Base-by-base conservation (phyloP, 768 basidiomycete genomes). In the Boletus huronensis region DNA sequence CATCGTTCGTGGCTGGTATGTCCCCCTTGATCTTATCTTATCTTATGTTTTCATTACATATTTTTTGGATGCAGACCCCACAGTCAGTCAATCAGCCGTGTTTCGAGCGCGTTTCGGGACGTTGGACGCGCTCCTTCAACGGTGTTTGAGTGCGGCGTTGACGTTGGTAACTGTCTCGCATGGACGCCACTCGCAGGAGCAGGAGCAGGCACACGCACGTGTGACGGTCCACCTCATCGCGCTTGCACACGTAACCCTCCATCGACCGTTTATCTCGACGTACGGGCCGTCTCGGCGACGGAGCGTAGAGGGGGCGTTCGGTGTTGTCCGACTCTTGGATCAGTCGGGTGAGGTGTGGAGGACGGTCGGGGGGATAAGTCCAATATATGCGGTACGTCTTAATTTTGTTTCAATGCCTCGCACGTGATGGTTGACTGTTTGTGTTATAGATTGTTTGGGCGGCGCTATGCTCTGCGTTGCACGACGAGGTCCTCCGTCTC, bases 101-200 rank as follows among this genome's bases (percentile, higher is more conserved):
- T 80, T 80, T 51, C 70, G 70, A 25, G 64, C 70, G 14, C 74
- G 76, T 7, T 81, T 82, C 21, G 71, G 70, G 39, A 75, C 74
- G 3, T 65, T 82, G 51, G 77, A 80, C 55, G 63, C 69, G 31
- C 71, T 82, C 43, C 77, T 82, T 35, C 76, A 77, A 5, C 62
- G 63, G 2, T 65, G 54, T 38, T 46, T 56, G 25, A 50, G 16
- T 41, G 54, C 50, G 36, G 64, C 53, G 32, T 49, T 66, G 34
- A 23, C 46, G 6, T 19, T 52, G 25, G 31, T 50, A 6, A 55
- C 40, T 9, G 16, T 10, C 16, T n/a, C 19, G 11, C 34, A 45
- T 11, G 52, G 48, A 17, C 34, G n/a, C 14, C 44, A 17, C 3
- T 1, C 48, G 9, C 51, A 48, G 17, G 17, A 7, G 11, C 49